Percentiles rank a stretch among this genome's conserved stretches.
These are phyloP conservation scores for Tuber aestivum DNA, from an alignment of 495 filamentous ascomycete species.

Conservation along the genomic window DNA sequence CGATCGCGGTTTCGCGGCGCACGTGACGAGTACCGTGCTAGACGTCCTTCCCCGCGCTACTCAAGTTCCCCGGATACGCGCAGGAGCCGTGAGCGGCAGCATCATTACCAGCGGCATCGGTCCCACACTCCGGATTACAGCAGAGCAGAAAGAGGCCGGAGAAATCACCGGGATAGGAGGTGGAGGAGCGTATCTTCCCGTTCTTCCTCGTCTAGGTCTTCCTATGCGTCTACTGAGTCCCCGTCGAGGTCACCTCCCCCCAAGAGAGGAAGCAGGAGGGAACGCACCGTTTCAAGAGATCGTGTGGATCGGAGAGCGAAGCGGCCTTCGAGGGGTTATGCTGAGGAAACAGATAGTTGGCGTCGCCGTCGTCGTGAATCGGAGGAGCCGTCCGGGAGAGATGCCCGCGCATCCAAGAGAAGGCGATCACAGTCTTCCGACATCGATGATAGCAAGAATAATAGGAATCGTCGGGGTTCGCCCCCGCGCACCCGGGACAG, in stretches of 20 bases:
- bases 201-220: slow-evolving; percentile 33
- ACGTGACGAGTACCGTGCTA: slow-evolving; percentile 34
- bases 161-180: slow-evolving; percentile 48
- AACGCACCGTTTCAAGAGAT: slow-evolving; percentile 32
- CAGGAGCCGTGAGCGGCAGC: slow-evolving; percentile 14
- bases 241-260: slow-evolving; percentile 32
- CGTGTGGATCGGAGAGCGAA: slow-evolving; percentile 30
- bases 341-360: slow-evolving; percentile 31
- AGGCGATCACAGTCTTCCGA: slow-evolving; percentile 25
- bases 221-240: slow-evolving; percentile 37
- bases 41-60: slow-evolving; percentile 39
- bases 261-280: slow-evolving; percentile 24
- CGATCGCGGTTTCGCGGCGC: slow-evolving; percentile 29
- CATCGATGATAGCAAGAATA: slow-evolving; percentile 25
- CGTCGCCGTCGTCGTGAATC: slow-evolving; percentile 25
- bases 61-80: slow-evolving; percentile 38
- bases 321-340: slow-evolving; percentile 38
- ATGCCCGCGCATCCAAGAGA: slow-evolving; percentile 21
- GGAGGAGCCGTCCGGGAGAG: slow-evolving; percentile 17
- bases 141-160: slow-evolving; percentile 40
- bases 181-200: slow-evolving; percentile 40
- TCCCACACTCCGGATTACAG: neutral
- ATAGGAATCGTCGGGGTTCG: neutral
- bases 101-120: neutral
- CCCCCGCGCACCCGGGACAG: neutral